phyloP scores from a whole-genome alignment of 371 early-diverging fungal species.

The Rhizopus sp. region DNA sequence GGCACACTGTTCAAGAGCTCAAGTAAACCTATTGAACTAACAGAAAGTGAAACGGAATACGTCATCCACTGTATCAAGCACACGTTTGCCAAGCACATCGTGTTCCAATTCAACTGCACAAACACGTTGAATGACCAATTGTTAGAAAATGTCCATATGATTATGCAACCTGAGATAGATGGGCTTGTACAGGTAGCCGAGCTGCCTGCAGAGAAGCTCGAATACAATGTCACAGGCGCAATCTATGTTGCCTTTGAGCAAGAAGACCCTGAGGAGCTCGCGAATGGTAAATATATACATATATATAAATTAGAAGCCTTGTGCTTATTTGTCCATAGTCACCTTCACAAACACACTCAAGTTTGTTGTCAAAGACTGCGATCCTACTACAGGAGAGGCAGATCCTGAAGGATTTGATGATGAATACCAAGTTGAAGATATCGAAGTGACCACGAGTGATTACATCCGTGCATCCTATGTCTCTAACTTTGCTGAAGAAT shows the following conservation, averaged over 20 bases:
- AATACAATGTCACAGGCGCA: conserved; percentile 76
- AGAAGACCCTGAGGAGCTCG: conserved; percentile 58
- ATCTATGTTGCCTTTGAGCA: conserved; percentile 85
- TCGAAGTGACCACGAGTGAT: conserved; percentile 84
- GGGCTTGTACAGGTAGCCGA: conserved; percentile 58
- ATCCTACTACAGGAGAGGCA: conserved; percentile 88
- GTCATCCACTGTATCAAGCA: conserved; percentile 91
- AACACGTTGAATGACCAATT: conserved; percentile 94
- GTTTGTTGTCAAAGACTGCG: conserved; percentile 93
- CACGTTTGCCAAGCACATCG: conserved; percentile 85
- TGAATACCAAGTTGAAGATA: conserved; percentile 91
- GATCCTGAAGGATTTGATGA: conserved; percentile 94
- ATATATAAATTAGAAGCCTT: neutral
- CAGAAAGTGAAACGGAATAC: conserved; percentile 97
- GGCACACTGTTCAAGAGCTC: conserved; percentile 88
- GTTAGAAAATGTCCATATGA: conserved; percentile 88
- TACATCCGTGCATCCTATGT: conserved; percentile 85
- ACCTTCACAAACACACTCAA: conserved; percentile 88
- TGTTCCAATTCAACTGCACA: conserved; percentile 94
- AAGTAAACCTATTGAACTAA: conserved; percentile 74
- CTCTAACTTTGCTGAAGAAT: conserved; percentile 57
- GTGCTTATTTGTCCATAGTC: conserved; percentile 36
- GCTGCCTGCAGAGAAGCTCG: conserved; percentile 71
- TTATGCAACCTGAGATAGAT: conserved; percentile 76
- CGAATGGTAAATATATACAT: conserved; percentile 42